phyloP scores from a whole-genome alignment of 139 green algal species.

The Chlorella sp. region DNA sequence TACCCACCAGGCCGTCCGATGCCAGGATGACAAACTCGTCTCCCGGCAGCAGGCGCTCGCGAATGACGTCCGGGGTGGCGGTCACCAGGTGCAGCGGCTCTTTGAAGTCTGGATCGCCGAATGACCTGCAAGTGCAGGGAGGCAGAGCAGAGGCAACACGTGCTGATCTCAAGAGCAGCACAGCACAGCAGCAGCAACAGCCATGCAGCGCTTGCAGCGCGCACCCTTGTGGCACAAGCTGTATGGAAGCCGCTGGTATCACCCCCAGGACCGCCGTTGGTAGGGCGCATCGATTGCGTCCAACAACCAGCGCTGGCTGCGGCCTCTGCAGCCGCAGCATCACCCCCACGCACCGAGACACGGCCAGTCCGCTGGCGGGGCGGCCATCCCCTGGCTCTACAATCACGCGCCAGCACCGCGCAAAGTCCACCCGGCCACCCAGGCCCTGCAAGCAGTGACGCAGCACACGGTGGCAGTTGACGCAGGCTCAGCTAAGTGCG shows the following conservation, averaged over 20 bases:
- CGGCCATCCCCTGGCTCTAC: constrained; percentile 64
- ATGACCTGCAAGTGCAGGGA: constrained; percentile 5
- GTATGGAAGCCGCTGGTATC: too few species aligned
- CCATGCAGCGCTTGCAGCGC: too few species aligned
- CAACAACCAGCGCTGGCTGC: too few species aligned
- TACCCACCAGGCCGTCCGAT: constrained; percentile 51
- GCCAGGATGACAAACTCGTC: constrained; percentile 61
- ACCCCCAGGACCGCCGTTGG: too few species aligned
- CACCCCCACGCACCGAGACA: constrained; percentile 60
- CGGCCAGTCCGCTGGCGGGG: constrained; percentile 72
- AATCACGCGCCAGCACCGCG: constrained; percentile 83
- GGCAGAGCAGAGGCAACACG: too few species aligned
- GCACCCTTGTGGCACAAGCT: too few species aligned
- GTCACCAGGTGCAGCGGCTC: constrained; percentile 67
- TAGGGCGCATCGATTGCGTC: too few species aligned
- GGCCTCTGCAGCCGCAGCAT: too few species aligned
- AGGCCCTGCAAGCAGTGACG: background rate
- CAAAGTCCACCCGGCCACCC: constrained; percentile 62
- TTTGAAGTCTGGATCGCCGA: constrained; percentile 84
- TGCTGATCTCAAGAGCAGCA: too few species aligned
- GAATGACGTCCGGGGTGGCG: constrained; percentile 64
- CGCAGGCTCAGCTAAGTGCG: too few species aligned
- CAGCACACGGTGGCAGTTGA: background rate
- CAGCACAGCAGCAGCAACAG: too few species aligned
- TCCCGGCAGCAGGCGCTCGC: constrained; percentile 40